Evolutionary conservation across 352 stramenopile species (phyloP), one percentile per base, ranked within the genome.

Genomic region (Thalassiosira pacifica): DNA sequence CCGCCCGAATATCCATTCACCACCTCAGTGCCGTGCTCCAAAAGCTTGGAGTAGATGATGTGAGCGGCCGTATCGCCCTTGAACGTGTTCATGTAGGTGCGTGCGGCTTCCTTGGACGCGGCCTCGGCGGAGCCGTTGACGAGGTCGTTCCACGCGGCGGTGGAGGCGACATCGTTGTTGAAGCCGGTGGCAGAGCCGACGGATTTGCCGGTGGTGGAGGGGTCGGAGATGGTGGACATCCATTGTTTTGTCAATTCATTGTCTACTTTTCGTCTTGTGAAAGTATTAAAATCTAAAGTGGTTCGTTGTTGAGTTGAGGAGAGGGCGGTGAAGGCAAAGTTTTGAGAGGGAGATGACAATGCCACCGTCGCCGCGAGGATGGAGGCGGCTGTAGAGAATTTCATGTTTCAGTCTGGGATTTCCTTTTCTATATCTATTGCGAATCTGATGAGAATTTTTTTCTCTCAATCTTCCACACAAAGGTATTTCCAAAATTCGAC

Each of bases 1-100:
- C 97, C 97, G 27, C 96, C 97, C 0, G 96, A 97, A 89, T 98
- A 98, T 27, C 97, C 97, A 81, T 98, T 98, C 16, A 98, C 96
- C 61, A 96, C 95, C 65, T 97, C 90, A 2, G 98, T 96, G 55
- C 91, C 96, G 80, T 98, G 91, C 75, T 98, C 96, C 0, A 95
- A 89, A 29, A 98, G 93, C 81, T 97, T 98, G 85, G 96, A 93
- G 91, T 98, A 97, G 83, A 98, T 98, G 82, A 98, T 97, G 83
- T 97, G 94, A 40, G 96, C 97, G 79, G 96, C 97, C 5, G 95
- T 98, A 80, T 98, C 96, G 79, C 96, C 96, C 55, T 97, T 94
- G 87, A 84, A 88, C 29, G 63, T 88, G 64, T 88, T 57, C 57
- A 88, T 80, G 63, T 88, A 88, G 40, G 71, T 81, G 19, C 52